phyloP scores from a whole-genome alignment of 768 basidiomycete genomes.

The Floccularia luteovirens region DNA sequence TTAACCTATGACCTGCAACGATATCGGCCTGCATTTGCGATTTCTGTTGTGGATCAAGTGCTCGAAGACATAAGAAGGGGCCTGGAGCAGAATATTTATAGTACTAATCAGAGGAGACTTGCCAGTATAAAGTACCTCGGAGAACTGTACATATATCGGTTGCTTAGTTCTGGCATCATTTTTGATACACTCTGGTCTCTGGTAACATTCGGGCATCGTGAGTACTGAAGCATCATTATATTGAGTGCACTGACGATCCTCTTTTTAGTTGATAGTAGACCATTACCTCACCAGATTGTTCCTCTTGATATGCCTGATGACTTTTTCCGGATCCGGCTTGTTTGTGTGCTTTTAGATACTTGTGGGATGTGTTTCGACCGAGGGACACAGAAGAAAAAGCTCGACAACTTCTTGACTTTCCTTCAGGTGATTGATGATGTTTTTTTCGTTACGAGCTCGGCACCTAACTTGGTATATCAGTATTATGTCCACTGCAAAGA shows the following conservation, averaged over 20 bases:
- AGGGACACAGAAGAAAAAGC: slow-evolving; percentile 85
- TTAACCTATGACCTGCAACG: slow-evolving; percentile 91
- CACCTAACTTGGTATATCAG: slow-evolving; percentile 18
- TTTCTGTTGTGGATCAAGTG: slow-evolving; percentile 89
- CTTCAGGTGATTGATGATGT: slow-evolving; percentile 68
- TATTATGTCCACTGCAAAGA: slow-evolving; percentile 90
- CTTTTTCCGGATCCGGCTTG: slow-evolving; percentile 88
- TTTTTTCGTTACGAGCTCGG: neutral
- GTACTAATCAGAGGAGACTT: slow-evolving; percentile 87
- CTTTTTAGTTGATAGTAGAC: slow-evolving; percentile 78
- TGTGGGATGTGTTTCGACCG: slow-evolving; percentile 98
- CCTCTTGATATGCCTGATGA: slow-evolving; percentile 90
- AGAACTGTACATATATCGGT: slow-evolving; percentile 93
- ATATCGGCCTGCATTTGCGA: slow-evolving; percentile 84
- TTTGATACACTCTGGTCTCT: slow-evolving; percentile 94
- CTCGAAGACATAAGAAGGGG: slow-evolving; percentile 89
- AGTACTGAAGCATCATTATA: slow-evolving; percentile 20
- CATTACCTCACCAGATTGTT: slow-evolving; percentile 68
- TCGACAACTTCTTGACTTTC: slow-evolving; percentile 88
- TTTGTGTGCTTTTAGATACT: slow-evolving; percentile 89
- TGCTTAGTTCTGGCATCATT: slow-evolving; percentile 81
- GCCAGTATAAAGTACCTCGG: slow-evolving; percentile 93
- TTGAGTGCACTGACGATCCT: neutral
- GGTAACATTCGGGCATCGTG: slow-evolving; percentile 93
- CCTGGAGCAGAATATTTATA: slow-evolving; percentile 92